Evolutionary conservation across 306 rosid genomes (phyloP).

Genomic region (Lagenaria siceraria): DNA sequence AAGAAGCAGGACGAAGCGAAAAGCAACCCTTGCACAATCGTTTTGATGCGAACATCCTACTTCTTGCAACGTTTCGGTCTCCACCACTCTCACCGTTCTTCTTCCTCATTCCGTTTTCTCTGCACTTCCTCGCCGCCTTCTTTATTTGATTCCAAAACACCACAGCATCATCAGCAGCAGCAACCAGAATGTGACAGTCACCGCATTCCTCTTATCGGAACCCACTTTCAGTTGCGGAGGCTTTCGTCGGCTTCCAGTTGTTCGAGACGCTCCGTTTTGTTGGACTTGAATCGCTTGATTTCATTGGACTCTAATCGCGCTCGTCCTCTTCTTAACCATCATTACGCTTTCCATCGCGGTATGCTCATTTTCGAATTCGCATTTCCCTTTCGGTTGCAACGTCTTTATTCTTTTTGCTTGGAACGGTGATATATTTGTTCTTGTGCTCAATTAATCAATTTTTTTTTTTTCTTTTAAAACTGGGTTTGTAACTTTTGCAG

Average conservation of each 20-base stretch:
- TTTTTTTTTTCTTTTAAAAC: background rate
- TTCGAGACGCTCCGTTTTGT: slow-evolving; percentile 22
- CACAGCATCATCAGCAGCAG: background rate
- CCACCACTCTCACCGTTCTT: slow-evolving; percentile 4
- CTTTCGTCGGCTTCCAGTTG: slow-evolving; percentile 6
- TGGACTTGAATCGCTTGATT: slow-evolving; percentile 14
- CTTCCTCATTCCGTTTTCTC: slow-evolving; percentile 3
- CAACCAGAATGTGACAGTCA: background rate
- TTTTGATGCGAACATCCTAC: slow-evolving; percentile 19
- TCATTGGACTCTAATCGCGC: slow-evolving; percentile 13
- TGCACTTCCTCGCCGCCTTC: slow-evolving; percentile 10
- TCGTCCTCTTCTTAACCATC: slow-evolving; percentile 11
- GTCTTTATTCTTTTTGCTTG: background rate
- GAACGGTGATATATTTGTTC: background rate
- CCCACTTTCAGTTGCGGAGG: slow-evolving; percentile 1
- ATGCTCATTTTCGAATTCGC: background rate
- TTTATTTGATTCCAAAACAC: background rate
- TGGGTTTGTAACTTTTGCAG: slow-evolving; percentile 17
- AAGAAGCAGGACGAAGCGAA: background rate
- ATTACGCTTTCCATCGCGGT: slow-evolving; percentile 36
- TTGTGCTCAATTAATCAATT: background rate
- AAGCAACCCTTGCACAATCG: background rate
- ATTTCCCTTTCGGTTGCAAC: background rate
- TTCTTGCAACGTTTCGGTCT: slow-evolving; percentile 19
- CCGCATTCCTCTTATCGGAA: background rate